Evolutionary conservation across 2,329 filamentous ascomycete species (phyloP), one percentile per base, ranked within the genome.

Genomic region (Thielaviopsis musarum): DNA sequence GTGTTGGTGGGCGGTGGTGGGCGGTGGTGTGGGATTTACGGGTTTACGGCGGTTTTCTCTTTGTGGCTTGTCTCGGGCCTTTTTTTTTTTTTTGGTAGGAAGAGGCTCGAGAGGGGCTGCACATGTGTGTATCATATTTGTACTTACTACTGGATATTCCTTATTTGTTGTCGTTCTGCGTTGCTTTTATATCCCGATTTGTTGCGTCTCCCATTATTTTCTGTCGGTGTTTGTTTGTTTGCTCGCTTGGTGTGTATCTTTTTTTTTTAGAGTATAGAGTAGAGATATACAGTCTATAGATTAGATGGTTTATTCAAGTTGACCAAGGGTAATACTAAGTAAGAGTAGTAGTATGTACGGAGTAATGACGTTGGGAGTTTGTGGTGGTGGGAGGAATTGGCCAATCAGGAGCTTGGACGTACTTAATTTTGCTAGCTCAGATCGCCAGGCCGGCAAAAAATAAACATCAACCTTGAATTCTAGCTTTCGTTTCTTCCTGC

Each of bases 71-170:
- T 56, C 48, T 62, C 54, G 51, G 17, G 55, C 55, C 28, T 52
- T 61, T 57, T 56, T 19, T 53, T 54, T 57, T 54, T 15, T 19
- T 21, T 38, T 45, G 9, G 51, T 22, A 15, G 30, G 17, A 5
- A 34, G 45, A 28, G 17, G 57, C 24, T 54, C 19, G n/a, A 9
- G 12, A 41, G 45, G 49, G 41, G 34, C 53, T 59, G 48, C 22
- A 59, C 59, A 61, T 61, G 61, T 63, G 61, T 61, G 53, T 59
- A 63, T 63, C 51, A 61, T 61, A 59, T 63, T 59, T 60, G 51
- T 60, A 58, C 30, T 48, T 58, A 62, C 49, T 52, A 61, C 19
- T 24, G 41, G 48, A 48, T 21, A 21, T 49, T 30, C 17, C 21
- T 56, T 51, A 30, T 28, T 51, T 51, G n/a, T 51, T 52, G 24